Evolutionary conservation across 169 alveolate species (phyloP), one percentile per base, ranked within the genome.

Genomic region (Perkinsus chesapeaki): DNA sequence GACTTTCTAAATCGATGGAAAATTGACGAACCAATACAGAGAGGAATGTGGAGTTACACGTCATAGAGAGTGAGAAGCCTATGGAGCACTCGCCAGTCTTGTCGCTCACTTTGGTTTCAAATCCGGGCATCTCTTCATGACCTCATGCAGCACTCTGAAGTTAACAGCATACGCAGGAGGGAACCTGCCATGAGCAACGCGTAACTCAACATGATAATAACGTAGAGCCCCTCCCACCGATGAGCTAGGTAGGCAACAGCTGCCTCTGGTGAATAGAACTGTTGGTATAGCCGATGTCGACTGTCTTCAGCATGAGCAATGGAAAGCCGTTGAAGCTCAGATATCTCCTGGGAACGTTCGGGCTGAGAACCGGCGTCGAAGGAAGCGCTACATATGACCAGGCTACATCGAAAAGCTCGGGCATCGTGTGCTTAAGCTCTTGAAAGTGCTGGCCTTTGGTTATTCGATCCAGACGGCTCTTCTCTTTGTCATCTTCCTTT

Each of bases 231-330:
- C 9, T 3, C 23, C 23, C n/a, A 91, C 92, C 92, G 39, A 39
- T 91, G 92, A 27, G 60, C 94, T 92, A 91, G 37, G 47, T 92
- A 73, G 48, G 93, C 92, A 39, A 93, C 37, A 0, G 93, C 93
- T 3, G 95, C 94, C 90, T 94, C 94, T 0, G 95, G 95, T 7
- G 95, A 94, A 93, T 94, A 94, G 72, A 92, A 73, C 94, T 91
- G 92, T 72, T 93, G 94, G 92, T 91, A 94, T 48, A 93, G 93
- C 39, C 91, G 91, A 39, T 93, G 94, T 23, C 92, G 48, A 31
- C 92, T 36, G 90, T 92, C 94, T 31, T 91, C 73, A 82, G 93
- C 92, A 16, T 39, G 91, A 20, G 93, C 90, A 36, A n/a, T n/a
- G 60, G 91, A 39, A 37, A 82, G 47, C 43, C 90, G 39, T 36